Conservation (phyloP, 176 grass and related monocot species). For the Oryza australiensis region DNA sequence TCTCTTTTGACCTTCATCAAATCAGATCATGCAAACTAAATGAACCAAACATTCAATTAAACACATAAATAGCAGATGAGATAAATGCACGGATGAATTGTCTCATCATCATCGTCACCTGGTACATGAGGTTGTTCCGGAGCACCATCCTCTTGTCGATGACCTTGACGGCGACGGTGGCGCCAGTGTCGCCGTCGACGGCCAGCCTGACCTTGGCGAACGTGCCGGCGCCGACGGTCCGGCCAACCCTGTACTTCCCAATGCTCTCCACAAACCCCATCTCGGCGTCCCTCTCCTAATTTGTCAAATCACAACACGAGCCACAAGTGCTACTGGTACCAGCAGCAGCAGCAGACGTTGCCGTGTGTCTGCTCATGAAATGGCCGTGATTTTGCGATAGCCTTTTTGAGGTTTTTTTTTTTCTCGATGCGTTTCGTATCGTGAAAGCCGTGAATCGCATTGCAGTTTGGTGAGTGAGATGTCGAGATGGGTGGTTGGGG, state of each 20-base stretch:
- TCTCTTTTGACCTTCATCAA: constrained; percentile 59
- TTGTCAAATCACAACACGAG: not conserved
- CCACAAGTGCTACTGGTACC: not conserved
- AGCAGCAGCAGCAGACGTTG: not conserved
- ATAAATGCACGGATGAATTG: not conserved
- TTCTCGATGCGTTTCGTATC: too few relatives aligned
- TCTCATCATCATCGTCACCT: constrained; percentile 9
- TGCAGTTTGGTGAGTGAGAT: not conserved
- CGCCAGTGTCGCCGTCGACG: constrained; percentile 44
- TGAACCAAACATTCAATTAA: too few relatives aligned
- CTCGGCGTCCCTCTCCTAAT: not conserved
- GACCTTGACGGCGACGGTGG: constrained; percentile 61
- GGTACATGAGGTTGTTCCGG: constrained; percentile 65
- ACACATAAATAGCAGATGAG: too few relatives aligned
- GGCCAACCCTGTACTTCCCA: constrained; percentile 60
- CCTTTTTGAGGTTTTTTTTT: not conserved
- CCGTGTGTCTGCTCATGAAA: not conserved
- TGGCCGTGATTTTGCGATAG: not conserved
- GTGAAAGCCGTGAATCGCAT: not conserved
- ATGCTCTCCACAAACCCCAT: constrained; percentile 46
- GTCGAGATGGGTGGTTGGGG: constrained; percentile 40
- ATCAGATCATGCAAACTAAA: constrained; percentile 4
- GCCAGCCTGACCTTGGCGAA: constrained; percentile 79
- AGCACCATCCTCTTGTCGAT: constrained; percentile 59
- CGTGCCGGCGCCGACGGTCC: constrained; percentile 67